Conservation (phyloP, 176 grass and related monocot genomes). For the Eragrostis nindensis region DNA sequence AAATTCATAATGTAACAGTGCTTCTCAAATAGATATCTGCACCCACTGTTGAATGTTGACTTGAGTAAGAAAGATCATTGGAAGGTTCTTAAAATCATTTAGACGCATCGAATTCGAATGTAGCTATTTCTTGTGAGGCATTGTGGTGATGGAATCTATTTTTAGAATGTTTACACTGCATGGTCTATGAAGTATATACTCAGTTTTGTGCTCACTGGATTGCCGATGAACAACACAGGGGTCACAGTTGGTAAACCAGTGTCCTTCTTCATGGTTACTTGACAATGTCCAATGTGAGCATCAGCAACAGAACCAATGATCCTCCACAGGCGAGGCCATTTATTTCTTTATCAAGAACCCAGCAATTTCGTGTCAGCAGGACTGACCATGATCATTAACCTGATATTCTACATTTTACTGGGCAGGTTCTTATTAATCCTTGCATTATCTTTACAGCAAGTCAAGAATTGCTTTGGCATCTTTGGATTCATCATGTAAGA, state of each 20-base stretch:
- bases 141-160: not conserved
- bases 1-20: not conserved
- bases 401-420: slow-evolving; percentile 16
- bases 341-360: not conserved
- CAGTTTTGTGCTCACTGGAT: slow-evolving; percentile 47
- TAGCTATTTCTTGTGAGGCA: not conserved
- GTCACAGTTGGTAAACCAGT: slow-evolving; percentile 41
- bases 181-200: slow-evolving; percentile 46
- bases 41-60: not conserved
- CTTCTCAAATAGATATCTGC: not conserved
- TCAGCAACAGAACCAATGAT: slow-evolving; percentile 49
- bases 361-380: not conserved
- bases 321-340: not conserved
- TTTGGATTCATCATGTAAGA: slow-evolving; percentile 51
- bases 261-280: slow-evolving; percentile 52
- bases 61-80: not conserved
- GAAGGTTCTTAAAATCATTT: not conserved
- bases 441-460: slow-evolving; percentile 54
- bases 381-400: too few relatives aligned
- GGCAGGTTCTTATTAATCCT: slow-evolving; percentile 51
- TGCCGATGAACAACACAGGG: slow-evolving; percentile 37
- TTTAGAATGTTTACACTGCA: slow-evolving; percentile 14
- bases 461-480: slow-evolving; percentile 37
- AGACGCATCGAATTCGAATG: not conserved
- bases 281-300: slow-evolving; percentile 54